Evolutionary conservation across 2,329 filamentous ascomycete genomes (phyloP).

Genomic region (Tolypocladium endophyticum): DNA sequence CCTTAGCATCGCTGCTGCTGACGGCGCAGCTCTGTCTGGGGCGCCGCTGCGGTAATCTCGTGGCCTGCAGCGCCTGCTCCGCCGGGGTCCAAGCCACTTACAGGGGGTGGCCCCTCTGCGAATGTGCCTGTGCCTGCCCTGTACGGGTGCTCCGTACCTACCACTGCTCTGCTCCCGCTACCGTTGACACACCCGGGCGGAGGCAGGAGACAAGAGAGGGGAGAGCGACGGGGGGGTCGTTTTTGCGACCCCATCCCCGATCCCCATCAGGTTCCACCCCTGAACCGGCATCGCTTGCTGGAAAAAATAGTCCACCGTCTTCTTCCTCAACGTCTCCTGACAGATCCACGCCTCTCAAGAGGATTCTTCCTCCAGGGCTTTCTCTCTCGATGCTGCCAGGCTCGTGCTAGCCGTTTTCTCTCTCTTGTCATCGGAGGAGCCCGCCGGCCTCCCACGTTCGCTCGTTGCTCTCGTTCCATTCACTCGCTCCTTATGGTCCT

Average conservation of each 20-base stretch:
- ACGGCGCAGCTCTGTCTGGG: background rate
- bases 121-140: background rate
- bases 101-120: background rate
- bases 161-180: too few relatives aligned
- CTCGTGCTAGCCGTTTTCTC: background rate
- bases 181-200: background rate
- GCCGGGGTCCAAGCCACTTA: background rate
- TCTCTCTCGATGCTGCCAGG: background rate
- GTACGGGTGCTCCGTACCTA: too few relatives aligned
- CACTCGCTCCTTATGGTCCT: conserved; percentile 3
- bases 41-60: background rate
- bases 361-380: background rate
- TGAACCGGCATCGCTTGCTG: conserved; percentile 8
- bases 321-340: conserved; percentile 6
- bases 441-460: background rate
- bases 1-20: too few relatives aligned
- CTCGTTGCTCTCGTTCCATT: background rate
- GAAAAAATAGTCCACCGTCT: conserved; percentile 10
- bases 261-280: conserved; percentile 12
- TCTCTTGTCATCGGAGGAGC: background rate
- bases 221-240: background rate
- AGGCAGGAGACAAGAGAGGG: background rate
- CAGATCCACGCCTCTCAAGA: conserved; percentile 3
- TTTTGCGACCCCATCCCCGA: background rate
- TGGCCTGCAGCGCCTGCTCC: background rate